A percentile compares a stretch with the other conserved stretches of the same genome.
Evolutionary conservation across 768 basidiomycete genomes (phyloP).

Genomic region (Auricularia auricula-judae): DNA sequence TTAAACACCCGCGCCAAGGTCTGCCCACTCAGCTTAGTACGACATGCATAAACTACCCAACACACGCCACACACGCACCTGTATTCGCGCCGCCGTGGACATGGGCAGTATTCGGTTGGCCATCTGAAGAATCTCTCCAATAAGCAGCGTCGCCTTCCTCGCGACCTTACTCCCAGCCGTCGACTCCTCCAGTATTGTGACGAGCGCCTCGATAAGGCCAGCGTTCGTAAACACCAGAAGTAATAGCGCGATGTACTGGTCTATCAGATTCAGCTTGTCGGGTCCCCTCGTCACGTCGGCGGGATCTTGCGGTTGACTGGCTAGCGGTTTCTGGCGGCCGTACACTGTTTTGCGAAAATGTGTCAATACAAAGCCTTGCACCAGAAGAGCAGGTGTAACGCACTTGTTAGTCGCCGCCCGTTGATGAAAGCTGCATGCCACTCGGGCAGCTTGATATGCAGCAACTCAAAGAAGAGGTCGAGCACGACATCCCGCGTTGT

Average conservation of each 20-base stretch:
- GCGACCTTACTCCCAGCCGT: constrained; percentile 61
- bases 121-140: constrained; percentile 85
- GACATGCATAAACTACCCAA: neutral
- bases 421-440: constrained; percentile 92
- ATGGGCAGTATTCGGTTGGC: constrained; percentile 81
- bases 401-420: constrained; percentile 63
- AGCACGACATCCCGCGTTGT: constrained; percentile 82
- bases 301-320: neutral
- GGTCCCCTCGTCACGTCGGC: constrained; percentile 1
- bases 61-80: constrained; percentile 33
- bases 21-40: constrained; percentile 25
- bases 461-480: constrained; percentile 87
- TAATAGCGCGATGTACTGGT: constrained; percentile 85
- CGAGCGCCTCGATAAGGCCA: constrained; percentile 74
- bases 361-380: neutral
- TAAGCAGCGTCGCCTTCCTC: constrained; percentile 80
- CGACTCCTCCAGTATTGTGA: constrained; percentile 68
- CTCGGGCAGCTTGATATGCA: constrained; percentile 84
- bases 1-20: constrained; percentile 76
- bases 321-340: constrained; percentile 7
- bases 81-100: constrained; percentile 69
- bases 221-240: constrained; percentile 77
- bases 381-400: neutral
- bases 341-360: constrained; percentile 4
- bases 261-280: constrained; percentile 71